A percentile compares a stretch with the other conserved stretches of the same genome.
phyloP scores from a whole-genome alignment of 768 basidiomycete species.

The Tylopilus intermedius region DNA sequence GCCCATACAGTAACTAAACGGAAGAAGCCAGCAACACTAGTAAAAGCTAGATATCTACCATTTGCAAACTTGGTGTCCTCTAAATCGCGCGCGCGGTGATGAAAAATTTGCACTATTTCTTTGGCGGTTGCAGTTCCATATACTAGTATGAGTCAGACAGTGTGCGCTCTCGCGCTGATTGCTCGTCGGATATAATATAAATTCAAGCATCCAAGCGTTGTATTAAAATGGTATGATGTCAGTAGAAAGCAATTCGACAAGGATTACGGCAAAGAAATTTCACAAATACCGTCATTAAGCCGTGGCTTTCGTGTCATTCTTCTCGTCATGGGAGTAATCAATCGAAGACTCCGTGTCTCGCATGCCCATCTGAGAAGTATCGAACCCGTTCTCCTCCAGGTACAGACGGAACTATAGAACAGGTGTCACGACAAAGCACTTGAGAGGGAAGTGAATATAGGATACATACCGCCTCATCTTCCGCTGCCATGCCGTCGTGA shows the following conservation, averaged over 20 bases:
- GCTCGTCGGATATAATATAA: background rate
- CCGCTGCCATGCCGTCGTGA: conserved; percentile 73
- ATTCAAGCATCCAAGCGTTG: too few species aligned
- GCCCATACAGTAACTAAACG: too few species aligned
- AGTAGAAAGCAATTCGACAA: background rate
- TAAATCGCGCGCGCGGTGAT: too few species aligned
- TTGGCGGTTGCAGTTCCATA: too few species aligned
- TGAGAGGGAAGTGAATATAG: background rate
- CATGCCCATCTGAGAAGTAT: conserved; percentile 69
- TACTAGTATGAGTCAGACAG: too few species aligned
- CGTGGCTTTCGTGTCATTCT: conserved; percentile 7
- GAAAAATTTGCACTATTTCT: too few species aligned
- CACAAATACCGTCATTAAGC: conserved; percentile 9
- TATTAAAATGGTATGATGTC: background rate
- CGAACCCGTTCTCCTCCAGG: conserved; percentile 73
- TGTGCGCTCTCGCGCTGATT: too few species aligned
- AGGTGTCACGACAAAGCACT: background rate
- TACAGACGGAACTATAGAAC: conserved; percentile 71
- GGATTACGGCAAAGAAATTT: background rate
- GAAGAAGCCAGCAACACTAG: too few species aligned
- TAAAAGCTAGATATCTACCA: too few species aligned
- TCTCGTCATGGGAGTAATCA: conserved; percentile 13
- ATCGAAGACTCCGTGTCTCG: conserved; percentile 22
- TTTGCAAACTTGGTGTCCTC: too few species aligned
- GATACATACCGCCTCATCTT: conserved; percentile 57